Percentiles rank a stretch among this genome's conserved stretches.
Evolutionary conservation across 306 rosid genomes (phyloP).

Genomic region (Sechiopsis laciniata): DNA sequence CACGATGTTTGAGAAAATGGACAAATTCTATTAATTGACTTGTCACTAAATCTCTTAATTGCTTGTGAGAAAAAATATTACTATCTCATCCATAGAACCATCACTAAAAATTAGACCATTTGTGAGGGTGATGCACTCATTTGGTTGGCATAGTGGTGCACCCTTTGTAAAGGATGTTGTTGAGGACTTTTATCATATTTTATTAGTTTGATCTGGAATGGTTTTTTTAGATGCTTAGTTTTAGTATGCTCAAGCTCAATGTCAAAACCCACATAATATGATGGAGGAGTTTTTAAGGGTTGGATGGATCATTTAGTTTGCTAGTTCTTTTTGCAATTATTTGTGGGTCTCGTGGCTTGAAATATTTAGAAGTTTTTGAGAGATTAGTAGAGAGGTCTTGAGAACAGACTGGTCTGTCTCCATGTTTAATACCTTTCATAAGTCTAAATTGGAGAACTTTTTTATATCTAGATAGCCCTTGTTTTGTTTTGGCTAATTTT

Average conservation of each 20-base stretch:
- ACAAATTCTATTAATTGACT: conserved; percentile 2
- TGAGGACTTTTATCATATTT: not conserved
- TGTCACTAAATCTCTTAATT: not conserved
- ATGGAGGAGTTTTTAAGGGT: not conserved
- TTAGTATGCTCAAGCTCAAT: not conserved
- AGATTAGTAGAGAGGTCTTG: not conserved
- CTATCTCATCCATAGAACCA: not conserved
- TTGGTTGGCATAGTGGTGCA: not conserved
- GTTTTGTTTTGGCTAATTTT: too few relatives aligned
- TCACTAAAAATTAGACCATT: not conserved
- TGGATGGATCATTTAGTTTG: not conserved
- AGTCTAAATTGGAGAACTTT: too few relatives aligned
- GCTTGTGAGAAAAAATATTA: not conserved
- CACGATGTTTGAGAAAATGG: not conserved
- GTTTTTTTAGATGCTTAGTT: not conserved
- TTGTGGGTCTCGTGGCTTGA: not conserved
- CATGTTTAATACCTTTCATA: too few relatives aligned
- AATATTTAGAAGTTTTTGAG: not conserved
- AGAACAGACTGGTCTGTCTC: not conserved
- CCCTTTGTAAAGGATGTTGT: not conserved
- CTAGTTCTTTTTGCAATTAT: not conserved
- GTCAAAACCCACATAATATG: too few relatives aligned
- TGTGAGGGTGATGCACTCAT: not conserved
- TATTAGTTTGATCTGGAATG: not conserved
- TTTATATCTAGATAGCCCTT: too few relatives aligned